phyloP scores from a whole-genome alignment of 176 grass and related monocot species.

The Bothriochloa decipiens region DNA sequence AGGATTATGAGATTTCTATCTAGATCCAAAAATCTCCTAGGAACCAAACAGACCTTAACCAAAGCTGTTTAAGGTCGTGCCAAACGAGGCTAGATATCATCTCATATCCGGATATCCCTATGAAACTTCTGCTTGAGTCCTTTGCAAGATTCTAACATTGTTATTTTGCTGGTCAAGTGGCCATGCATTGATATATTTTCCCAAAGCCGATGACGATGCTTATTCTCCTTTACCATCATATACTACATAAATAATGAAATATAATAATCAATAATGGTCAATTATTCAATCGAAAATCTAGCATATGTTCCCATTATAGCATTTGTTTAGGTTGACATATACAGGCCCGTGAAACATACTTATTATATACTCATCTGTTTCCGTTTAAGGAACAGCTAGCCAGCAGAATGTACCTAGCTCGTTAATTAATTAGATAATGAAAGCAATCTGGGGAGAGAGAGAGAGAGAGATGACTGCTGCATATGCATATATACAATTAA shows the following conservation, averaged over 20 bases:
- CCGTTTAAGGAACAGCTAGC: constrained; percentile 37
- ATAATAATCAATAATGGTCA: no score
- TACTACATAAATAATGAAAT: no score
- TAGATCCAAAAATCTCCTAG: no score
- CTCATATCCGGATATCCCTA: no score
- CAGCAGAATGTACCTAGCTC: neutral
- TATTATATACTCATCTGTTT: constrained; percentile 27
- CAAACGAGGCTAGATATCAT: neutral
- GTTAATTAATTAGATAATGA: neutral
- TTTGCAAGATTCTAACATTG: constrained; percentile 40
- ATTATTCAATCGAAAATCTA: no score
- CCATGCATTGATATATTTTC: constrained; percentile 20
- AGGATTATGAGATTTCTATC: no score
- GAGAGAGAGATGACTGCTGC: no score
- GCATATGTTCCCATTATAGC: neutral
- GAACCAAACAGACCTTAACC: no score
- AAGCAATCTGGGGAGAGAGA: no score
- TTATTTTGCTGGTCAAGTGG: constrained; percentile 27
- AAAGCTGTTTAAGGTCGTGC: neutral
- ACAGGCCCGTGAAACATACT: neutral
- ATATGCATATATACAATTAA: neutral
- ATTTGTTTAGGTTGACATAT: constrained; percentile 1
- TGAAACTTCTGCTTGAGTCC: constrained; percentile 19
- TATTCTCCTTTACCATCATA: no score
- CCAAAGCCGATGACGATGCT: neutral